phyloP scores from a whole-genome alignment of 2,329 filamentous ascomycete species.

The Acrodontium crateriforme region DNA sequence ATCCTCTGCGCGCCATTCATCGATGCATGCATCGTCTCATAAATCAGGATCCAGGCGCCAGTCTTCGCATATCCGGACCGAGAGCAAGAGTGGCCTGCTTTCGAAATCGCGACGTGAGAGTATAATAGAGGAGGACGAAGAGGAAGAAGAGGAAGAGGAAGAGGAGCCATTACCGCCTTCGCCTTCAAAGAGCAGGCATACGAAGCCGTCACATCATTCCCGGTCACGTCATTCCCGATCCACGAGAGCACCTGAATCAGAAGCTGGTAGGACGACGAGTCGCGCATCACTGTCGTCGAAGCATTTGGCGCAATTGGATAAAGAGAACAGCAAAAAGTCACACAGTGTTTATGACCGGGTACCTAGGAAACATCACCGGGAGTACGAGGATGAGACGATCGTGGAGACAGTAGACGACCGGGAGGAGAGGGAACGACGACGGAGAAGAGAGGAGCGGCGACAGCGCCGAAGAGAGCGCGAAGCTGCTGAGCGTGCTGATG shows the following conservation, averaged over 20 bases:
- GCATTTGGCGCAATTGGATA: slow-evolving; percentile 53
- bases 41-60: too few relatives aligned
- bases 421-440: slow-evolving; percentile 24
- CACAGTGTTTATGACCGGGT: slow-evolving; percentile 17
- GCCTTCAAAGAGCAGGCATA: slow-evolving; percentile 5
- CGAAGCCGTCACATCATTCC: too few relatives aligned
- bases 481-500: slow-evolving; percentile 14
- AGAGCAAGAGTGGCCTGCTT: too few relatives aligned
- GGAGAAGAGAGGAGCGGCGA: slow-evolving; percentile 29
- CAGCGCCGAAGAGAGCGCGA: slow-evolving; percentile 14
- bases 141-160: too few relatives aligned
- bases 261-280: slow-evolving; percentile 16
- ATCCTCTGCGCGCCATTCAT: too few relatives aligned
- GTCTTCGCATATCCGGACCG: too few relatives aligned
- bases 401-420: slow-evolving; percentile 13
- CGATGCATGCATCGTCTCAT: too few relatives aligned
- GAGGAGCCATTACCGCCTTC: slow-evolving; percentile 2
- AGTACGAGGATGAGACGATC: slow-evolving; percentile 21
- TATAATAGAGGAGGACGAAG: too few relatives aligned
- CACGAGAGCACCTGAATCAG: slow-evolving; percentile 6
- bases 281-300: slow-evolving; percentile 35
- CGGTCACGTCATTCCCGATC: too few relatives aligned
- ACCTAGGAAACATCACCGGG: slow-evolving; percentile 21
- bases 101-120: too few relatives aligned
- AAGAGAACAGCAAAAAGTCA: slow-evolving; percentile 43